A percentile compares a stretch with the other conserved stretches of the same genome.
Conservation (phyloP, 1,139 yeast genomes). For the Lodderomyces theae region DNA sequence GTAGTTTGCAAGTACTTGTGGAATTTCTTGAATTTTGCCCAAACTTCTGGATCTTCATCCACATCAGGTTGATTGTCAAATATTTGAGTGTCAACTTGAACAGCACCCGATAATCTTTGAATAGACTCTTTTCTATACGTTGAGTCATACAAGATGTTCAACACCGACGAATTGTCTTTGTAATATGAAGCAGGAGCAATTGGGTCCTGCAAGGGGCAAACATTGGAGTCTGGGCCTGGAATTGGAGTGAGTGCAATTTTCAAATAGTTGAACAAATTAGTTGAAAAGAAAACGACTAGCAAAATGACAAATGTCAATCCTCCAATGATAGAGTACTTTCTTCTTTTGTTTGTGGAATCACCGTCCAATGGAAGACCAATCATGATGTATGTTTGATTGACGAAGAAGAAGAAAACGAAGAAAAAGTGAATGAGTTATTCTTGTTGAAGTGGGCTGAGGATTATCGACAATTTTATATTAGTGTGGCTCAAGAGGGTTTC, state of each 20-base stretch:
- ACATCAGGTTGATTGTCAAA: conserved; percentile 45
- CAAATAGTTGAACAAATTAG: conserved; percentile 23
- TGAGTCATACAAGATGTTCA: conserved; percentile 30
- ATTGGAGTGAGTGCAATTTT: conserved; percentile 23
- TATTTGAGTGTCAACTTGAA: conserved; percentile 45
- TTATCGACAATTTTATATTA: too few relatives aligned
- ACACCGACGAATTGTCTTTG: conserved; percentile 35
- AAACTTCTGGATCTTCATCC: conserved; percentile 33
- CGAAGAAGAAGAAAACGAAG: too few relatives aligned
- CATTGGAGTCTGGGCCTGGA: conserved; percentile 14
- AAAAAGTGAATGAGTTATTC: conserved; percentile 25
- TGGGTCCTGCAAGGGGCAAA: conserved; percentile 32
- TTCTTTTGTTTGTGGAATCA: conserved; percentile 5
- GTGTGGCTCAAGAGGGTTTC: too few relatives aligned
- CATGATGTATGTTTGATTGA: conserved; percentile 9
- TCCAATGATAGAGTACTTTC: conserved; percentile 7
- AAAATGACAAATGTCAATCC: conserved; percentile 15
- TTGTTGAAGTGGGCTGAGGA: conserved; percentile 28
- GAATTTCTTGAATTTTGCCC: conserved; percentile 49
- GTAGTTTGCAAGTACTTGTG: conserved; percentile 53
- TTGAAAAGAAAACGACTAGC: conserved; percentile 20
- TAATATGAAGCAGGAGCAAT: conserved; percentile 30
- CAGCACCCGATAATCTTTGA: conserved; percentile 38
- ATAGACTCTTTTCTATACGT: conserved; percentile 35
- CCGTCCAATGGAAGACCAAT: conserved; percentile 18